Conservation (phyloP, 306 rosid species). For the Casuarina glauca region DNA sequence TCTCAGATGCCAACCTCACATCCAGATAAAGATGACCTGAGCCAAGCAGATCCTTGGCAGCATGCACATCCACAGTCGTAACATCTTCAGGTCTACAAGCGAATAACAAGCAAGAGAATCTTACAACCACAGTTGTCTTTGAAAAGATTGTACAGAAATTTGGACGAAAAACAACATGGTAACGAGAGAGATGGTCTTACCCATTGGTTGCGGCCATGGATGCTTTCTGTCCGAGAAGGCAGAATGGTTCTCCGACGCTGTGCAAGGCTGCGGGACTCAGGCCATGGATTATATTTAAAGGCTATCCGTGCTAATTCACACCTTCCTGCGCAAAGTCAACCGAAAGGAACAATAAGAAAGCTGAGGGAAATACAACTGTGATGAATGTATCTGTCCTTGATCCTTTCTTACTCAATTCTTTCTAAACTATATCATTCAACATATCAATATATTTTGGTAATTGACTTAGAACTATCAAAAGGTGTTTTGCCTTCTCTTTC, state of each 20-base stretch:
- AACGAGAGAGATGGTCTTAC: constrained; percentile 5
- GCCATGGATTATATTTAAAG: neutral
- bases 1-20: constrained; percentile 31
- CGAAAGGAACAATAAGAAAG: neutral
- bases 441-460: neutral
- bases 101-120: neutral
- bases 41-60: constrained; percentile 40
- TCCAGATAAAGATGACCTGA: constrained; percentile 38
- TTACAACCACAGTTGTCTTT: neutral
- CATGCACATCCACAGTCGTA: constrained; percentile 35
- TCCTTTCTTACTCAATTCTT: no score
- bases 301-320: neutral
- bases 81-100: constrained; percentile 42
- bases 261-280: neutral
- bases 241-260: neutral
- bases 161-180: neutral
- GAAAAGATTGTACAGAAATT: neutral
- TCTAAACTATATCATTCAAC: neutral
- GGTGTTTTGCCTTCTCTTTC: neutral
- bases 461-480: no score
- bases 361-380: neutral
- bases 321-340: no score
- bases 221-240: neutral
- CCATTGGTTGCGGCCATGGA: constrained; percentile 26
- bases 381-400: no score